phyloP scores from a whole-genome alignment of 2,329 filamentous ascomycete species.

The Nemania diffusa region DNA sequence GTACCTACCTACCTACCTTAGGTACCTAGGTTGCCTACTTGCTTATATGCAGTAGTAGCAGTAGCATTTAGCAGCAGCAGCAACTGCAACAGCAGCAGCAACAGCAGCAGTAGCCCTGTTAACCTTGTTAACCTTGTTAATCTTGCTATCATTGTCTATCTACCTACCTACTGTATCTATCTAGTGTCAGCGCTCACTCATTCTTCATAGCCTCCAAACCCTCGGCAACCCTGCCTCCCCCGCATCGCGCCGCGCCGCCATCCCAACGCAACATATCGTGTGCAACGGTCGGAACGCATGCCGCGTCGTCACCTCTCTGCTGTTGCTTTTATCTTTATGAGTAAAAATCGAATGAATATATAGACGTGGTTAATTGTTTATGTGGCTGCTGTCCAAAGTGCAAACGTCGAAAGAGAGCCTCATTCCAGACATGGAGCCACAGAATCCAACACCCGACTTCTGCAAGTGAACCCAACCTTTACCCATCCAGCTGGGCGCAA shows the following conservation, averaged over 20 bases:
- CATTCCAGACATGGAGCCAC: constrained; percentile 33
- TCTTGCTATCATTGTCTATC: not conserved
- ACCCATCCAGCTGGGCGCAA: constrained; percentile 26
- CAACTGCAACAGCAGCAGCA: not conserved
- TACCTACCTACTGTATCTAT: not conserved
- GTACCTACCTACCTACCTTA: not conserved
- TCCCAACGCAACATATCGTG: constrained; percentile 23
- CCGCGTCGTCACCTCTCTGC: not conserved
- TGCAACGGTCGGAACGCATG: constrained; percentile 28
- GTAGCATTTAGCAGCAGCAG: not conserved
- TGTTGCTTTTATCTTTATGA: not conserved
- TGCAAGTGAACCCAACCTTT: constrained; percentile 28
- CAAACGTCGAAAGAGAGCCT: not conserved
- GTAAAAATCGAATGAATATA: not conserved
- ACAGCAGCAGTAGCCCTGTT: not conserved
- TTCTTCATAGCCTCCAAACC: constrained; percentile 16
- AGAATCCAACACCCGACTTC: constrained; percentile 26
- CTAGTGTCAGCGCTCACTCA: not conserved
- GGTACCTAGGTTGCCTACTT: not conserved
- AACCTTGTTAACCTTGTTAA: not conserved
- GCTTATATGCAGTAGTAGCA: constrained; percentile 4
- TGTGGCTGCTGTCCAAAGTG: constrained; percentile 3
- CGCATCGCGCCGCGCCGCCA: constrained; percentile 19
- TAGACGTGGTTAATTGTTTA: not conserved
- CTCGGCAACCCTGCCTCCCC: constrained; percentile 27